Base-by-base conservation (phyloP, 2,329 filamentous ascomycete species). In the Colletotrichum siamense region DNA sequence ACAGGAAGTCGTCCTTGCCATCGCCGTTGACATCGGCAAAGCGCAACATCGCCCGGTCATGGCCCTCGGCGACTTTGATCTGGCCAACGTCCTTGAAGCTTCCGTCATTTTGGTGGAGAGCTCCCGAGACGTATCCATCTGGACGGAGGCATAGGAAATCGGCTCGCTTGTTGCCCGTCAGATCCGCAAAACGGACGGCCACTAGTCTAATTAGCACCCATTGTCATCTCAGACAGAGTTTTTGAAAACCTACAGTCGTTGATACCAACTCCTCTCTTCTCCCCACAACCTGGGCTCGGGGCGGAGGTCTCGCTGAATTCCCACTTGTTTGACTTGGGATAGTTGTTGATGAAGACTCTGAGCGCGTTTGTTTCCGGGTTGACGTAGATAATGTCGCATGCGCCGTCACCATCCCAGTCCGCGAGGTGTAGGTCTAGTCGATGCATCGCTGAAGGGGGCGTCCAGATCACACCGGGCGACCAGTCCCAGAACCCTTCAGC, bases 11-110 rank as follows among this genome's bases (percentile, higher is more conserved):
- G n/a, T 79, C 82, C 9, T 67, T 76, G 6, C 83, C 83, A 61
- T 85, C 83, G 15, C 84, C 84, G 67, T 87, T 83, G 22, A 86
- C 82, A 77, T 87, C 86, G 8, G 82, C 83, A 52, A 79, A 87
- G 8, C 81, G 81, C 8, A 85, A 68, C 74, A 86, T 84, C 8
- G 85, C 84, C 0, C 85, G 82, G 65, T 86, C 85, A 77, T 52
- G 59, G 7, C 81, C 79, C 12, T 79, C 69, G 67, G 77, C 78
- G 75, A 83, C 84, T 32, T 62, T 62, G 73, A 84, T 76, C 79
- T 84, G 82, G 28, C 71, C 79, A 15, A 80, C 78, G 71, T 78
- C 32, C 52, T 64, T 77, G 62, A 68, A 79, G 68, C 24, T 22
- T 12, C 73, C 76, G 49, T 76, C 49, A 1, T 69, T 69, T 28